Conservation (phyloP, 441 rosid genomes). For the Macaranga tanarius region DNA sequence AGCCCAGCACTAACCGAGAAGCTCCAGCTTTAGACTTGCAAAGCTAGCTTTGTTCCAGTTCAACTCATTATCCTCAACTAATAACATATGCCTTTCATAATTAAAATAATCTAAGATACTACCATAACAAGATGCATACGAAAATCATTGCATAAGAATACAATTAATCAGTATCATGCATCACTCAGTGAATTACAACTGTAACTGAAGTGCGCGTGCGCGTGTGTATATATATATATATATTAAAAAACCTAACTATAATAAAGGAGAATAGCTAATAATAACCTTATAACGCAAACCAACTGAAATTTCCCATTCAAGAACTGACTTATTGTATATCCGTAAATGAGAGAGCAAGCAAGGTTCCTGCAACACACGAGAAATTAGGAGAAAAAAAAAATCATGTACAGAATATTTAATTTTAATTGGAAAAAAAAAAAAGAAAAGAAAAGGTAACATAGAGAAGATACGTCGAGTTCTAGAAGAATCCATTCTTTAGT, state of each 20-base stretch:
- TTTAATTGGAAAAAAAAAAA: background rate
- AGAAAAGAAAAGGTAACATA: background rate
- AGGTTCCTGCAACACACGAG: constrained; percentile 58
- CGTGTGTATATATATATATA: too few species aligned
- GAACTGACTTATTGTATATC: constrained; percentile 83
- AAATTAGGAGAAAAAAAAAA: background rate
- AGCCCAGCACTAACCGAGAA: background rate
- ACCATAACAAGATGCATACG: background rate
- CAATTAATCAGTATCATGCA: background rate
- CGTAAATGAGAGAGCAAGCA: constrained; percentile 72
- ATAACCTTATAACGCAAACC: constrained; percentile 79
- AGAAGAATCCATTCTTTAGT: constrained; percentile 89
- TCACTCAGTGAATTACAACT: background rate
- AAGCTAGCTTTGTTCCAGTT: background rate
- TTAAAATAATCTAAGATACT: background rate
- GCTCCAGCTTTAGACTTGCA: constrained; percentile 1
- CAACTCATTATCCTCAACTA: background rate
- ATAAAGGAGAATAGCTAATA: constrained; percentile 1
- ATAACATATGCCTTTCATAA: background rate
- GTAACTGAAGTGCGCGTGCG: too few species aligned
- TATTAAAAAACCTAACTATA: background rate
- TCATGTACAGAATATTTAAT: too few species aligned
- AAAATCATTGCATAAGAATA: background rate
- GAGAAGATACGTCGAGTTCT: constrained; percentile 63
- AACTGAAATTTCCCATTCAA: constrained; percentile 89